A percentile compares a stretch with the other conserved stretches of the same genome.
Conservation (phyloP, 306 rosid genomes). For the Styphnolobium japonicum region DNA sequence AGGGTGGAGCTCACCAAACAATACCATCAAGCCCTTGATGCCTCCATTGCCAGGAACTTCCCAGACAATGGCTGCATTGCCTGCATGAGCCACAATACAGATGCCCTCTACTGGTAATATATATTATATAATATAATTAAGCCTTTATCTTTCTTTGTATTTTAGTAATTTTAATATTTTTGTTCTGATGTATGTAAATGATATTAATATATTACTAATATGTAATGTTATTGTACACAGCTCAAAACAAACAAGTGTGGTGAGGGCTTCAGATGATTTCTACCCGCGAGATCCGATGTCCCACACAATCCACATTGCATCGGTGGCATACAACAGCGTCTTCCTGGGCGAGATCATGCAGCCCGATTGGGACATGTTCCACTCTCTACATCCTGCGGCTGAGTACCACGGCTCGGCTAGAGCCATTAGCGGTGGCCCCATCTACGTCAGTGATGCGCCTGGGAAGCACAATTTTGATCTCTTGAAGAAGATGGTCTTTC, state of each 20-base stretch:
- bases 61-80: conserved; percentile 80
- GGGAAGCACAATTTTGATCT: conserved; percentile 79
- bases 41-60: conserved; percentile 77
- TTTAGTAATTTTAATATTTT: no score
- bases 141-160: not conserved
- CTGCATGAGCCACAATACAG: conserved; percentile 96
- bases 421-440: conserved; percentile 92
- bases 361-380: conserved; percentile 99
- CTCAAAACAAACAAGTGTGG: conserved; percentile 77
- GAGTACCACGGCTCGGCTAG: conserved; percentile 96
- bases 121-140: no score
- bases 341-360: conserved; percentile 90
- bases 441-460: conserved; percentile 90
- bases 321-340: conserved; percentile 85
- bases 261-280: conserved; percentile 88
- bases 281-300: conserved; percentile 81
- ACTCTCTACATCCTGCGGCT: conserved; percentile 77
- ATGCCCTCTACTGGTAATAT: conserved; percentile 78
- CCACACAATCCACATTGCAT: conserved; percentile 86
- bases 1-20: conserved; percentile 75
- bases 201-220: not conserved
- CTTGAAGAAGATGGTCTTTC: conserved; percentile 67
- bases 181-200: not conserved
- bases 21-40: conserved; percentile 86
- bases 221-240: not conserved